These are phyloP conservation scores for Ilex aquifolium DNA, from an alignment of 257 asterid genomes.

Conservation along the genomic window DNA sequence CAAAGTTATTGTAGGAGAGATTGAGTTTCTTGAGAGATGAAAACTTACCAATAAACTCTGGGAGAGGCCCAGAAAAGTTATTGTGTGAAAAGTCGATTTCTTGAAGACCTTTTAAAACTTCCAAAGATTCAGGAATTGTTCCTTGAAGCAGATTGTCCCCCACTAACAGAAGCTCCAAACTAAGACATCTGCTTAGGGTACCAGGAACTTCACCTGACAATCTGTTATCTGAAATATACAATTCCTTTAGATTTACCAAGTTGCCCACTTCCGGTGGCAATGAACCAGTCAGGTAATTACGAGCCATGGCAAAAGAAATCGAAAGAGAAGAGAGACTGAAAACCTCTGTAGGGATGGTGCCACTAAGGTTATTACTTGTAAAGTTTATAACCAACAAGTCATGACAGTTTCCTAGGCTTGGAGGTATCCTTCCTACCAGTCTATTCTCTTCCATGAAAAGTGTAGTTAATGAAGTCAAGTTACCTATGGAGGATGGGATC, in stretches of 20 bases:
- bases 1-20: slow-evolving; percentile 17
- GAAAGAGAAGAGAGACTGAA: neutral
- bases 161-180: neutral
- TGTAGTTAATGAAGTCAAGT: neutral
- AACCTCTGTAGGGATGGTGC: neutral
- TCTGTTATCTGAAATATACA: slow-evolving; percentile 16
- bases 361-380: neutral
- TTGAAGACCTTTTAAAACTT: neutral
- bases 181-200: slow-evolving; percentile 4
- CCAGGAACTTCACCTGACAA: slow-evolving; percentile 18
- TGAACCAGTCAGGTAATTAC: neutral
- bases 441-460: neutral
- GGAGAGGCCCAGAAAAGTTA: slow-evolving; percentile 20
- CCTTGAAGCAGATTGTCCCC: neutral
- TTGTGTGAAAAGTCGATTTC: slow-evolving; percentile 14
- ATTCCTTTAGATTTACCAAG: slow-evolving; percentile 11
- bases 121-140: slow-evolving; percentile 7
- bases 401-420: neutral
- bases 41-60: neutral
- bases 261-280: neutral
- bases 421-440: neutral
- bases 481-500: neutral
- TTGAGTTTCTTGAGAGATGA: slow-evolving; percentile 11
- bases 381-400: neutral
- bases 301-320: neutral